Conservation (phyloP, 2,329 filamentous ascomycete genomes). For the Penicillium freii region DNA sequence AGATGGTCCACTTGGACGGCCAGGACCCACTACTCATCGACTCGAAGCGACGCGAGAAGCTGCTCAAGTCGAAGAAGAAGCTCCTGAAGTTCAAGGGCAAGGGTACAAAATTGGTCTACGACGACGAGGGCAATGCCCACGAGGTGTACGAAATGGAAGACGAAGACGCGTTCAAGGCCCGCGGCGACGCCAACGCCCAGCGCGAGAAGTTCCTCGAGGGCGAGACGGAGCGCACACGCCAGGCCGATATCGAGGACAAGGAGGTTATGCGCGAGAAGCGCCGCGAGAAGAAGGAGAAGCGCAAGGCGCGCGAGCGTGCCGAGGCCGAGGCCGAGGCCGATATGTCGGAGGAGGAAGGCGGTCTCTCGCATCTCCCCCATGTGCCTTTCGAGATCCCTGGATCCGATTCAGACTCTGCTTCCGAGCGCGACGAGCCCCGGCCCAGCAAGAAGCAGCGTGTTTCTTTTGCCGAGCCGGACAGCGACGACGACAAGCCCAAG, state of each 20-base stretch:
- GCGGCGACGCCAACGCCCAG: slow-evolving; percentile 74
- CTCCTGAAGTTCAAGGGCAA: slow-evolving; percentile 86
- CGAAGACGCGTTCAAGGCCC: slow-evolving; percentile 73
- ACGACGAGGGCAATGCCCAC: slow-evolving; percentile 85
- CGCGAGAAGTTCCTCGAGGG: slow-evolving; percentile 72
- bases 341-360: slow-evolving; percentile 28
- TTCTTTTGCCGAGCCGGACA: slow-evolving; percentile 33
- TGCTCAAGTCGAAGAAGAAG: slow-evolving; percentile 93
- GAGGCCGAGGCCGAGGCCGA: slow-evolving; percentile 34
- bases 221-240: slow-evolving; percentile 68
- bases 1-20: slow-evolving; percentile 54
- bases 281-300: slow-evolving; percentile 49
- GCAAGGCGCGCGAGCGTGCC: slow-evolving; percentile 41
- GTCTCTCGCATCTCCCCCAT: slow-evolving; percentile 19
- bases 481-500: slow-evolving; percentile 30
- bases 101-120: slow-evolving; percentile 81
- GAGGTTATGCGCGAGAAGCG: slow-evolving; percentile 72
- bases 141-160: slow-evolving; percentile 84
- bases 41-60: slow-evolving; percentile 91
- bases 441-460: slow-evolving; percentile 45
- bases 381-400: slow-evolving; percentile 24
- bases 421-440: slow-evolving; percentile 28
- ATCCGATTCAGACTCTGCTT: slow-evolving; percentile 20
- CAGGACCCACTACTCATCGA: slow-evolving; percentile 76
- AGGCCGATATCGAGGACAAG: slow-evolving; percentile 82